Evolutionary conservation across 805 yeast genomes (phyloP), one percentile per base, ranked within the genome.

Genomic region (Jamesozyma hellenica): DNA sequence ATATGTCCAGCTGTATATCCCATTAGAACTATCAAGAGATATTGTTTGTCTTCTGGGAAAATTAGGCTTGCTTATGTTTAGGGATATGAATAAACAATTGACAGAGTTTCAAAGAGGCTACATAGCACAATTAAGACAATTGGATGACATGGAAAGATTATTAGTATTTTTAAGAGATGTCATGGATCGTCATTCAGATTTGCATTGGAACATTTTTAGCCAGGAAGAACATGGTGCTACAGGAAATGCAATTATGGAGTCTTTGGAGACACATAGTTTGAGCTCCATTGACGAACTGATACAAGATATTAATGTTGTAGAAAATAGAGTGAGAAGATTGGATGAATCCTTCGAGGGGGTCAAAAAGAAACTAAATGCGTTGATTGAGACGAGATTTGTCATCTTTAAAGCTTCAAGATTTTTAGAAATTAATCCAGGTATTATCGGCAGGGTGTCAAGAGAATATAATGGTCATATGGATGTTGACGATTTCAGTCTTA

Each of bases 101-200:
- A 82, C 79, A 50, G 77, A 84, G 25, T 92, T 92, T 64, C 98
- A 94, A 66, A 75, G 98, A 45, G 71, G 88, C 2, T 92, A 84
- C 58, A 95, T 92, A 42, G 75, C 75, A 52, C 97, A 92, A 56
- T 75, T 86, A 46, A 74, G 95, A 48, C 72, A 74, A 44, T 70
- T 82, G 35, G 96, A 88, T 60, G 84, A 85, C 55, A 73, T 78
- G 12, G 85, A 86, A 58, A 75, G 96, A 40, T 94, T 85, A 58
- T 70, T 79, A 32, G 64, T 75, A 19, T 71, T 63, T 46, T 56
- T 75, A 54, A 65, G 69, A 35, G 53, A 62, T 0, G 71, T 75
- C 38, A 69, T 79, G 28, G 68, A 64, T 35, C 66, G 65, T 28
- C 77, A 68, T 35, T 60, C 64, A 13, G 65, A 65, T 2, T 51